Evolutionary conservation across 768 basidiomycete genomes (phyloP), one percentile per base, ranked within the genome.

Genomic region (Xerocomus potaroensis): DNA sequence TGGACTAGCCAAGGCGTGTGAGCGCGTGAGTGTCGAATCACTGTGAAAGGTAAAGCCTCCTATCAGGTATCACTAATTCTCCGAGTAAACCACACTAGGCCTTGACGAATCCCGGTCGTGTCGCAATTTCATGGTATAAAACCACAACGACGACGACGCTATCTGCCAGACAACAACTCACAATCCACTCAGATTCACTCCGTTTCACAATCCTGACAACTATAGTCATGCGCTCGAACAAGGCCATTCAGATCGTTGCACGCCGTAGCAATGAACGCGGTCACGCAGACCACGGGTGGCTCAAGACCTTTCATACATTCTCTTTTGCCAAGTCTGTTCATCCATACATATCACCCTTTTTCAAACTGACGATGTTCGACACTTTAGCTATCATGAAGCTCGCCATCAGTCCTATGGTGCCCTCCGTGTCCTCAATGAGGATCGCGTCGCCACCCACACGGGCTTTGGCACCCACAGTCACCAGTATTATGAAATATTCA

Each of bases 401-500:
- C 43, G 69, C 1, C 81, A 82, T 53, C 72, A 80, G 36, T 67
- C 71, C 2, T 94, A 80, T 53, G 89, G 93, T 2, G 57, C 79
- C 14, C 77, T 97, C 1, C 80, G 93, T 8, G 89, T 97, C 29
- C 84, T 97, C 65, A 96, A 96, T 69, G 93, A 96, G 66, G 91
- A 92, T 57, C 83, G 89, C n/a, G 87, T 94, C 32, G 76, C 75
- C 4, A 69, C 85, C 6, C 58, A 67, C 15, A 83, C 80, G 15
- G 95, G 95, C 0, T 97, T 97, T 53, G 91, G 89, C 3, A 85
- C 83, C 0, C 90, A 93, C 66, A 74, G 77, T 6, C 91, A 94
- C 59, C 74, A 80, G 26, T 85, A 89, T 62, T 90, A 89, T 54
- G 92, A 96, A 59, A 97, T 96, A 51, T 96, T 93, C 70, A 85